A percentile compares a stretch with the other conserved stretches of the same genome.
Evolutionary conservation across 305 asterid species (phyloP).

Genomic region (Galium porrigens): DNA sequence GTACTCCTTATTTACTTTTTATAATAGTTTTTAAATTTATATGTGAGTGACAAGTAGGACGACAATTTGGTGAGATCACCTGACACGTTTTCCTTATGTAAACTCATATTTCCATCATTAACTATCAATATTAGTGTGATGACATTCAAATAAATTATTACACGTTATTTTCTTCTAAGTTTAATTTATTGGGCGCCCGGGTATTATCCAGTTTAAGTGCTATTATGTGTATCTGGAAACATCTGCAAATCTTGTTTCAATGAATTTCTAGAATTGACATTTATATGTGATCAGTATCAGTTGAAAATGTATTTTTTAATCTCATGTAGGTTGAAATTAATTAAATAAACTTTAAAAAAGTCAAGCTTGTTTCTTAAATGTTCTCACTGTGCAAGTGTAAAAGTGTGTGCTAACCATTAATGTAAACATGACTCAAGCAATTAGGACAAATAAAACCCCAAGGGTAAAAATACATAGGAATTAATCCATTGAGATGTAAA

Average conservation of each 20-base stretch:
- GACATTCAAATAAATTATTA: no score
- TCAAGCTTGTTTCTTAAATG: neutral
- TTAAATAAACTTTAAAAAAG: neutral
- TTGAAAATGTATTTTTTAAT: neutral
- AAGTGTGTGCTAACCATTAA: neutral
- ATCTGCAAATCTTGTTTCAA: neutral
- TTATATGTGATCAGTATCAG: neutral
- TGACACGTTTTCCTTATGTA: neutral
- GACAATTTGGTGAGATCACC: neutral
- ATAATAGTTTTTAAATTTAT: no score
- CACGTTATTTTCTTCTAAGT: no score
- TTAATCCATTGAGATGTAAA: neutral
- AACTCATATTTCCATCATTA: no score
- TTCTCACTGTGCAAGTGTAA: neutral
- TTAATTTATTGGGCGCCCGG: neutral
- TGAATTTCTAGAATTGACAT: neutral
- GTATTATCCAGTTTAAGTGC: neutral
- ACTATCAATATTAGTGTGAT: no score
- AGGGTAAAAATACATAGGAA: slow-evolving; percentile 2
- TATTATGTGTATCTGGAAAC: neutral
- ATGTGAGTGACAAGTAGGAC: no score
- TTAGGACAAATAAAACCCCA: neutral
- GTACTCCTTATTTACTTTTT: no score
- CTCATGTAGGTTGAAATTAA: no score
- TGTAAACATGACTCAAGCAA: neutral